Evolutionary conservation across 2,329 filamentous ascomycete genomes (phyloP).

Genomic region (Capronia americana): DNA sequence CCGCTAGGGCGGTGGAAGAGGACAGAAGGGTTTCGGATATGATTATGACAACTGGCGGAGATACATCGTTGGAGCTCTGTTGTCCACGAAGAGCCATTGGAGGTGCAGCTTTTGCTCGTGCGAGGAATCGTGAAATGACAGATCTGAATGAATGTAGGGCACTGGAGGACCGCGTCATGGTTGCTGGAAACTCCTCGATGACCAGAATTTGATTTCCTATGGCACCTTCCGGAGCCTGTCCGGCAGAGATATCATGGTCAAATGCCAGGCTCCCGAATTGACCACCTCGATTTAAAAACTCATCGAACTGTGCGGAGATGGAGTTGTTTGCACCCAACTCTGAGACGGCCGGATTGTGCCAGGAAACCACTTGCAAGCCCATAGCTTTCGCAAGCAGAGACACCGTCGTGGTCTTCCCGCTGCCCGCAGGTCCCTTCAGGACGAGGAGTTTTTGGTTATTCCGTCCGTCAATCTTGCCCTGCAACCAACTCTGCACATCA

Average conservation of each 20-base stretch:
- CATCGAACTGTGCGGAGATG: constrained; percentile 81
- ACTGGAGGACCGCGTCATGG: constrained; percentile 69
- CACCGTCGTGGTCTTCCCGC: constrained; percentile 90
- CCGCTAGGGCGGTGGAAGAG: constrained; percentile 80
- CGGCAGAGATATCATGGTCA: constrained; percentile 21
- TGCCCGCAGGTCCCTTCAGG: constrained; percentile 87
- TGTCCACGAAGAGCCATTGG: constrained; percentile 46
- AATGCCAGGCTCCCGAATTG: constrained; percentile 76
- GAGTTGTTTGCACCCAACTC: constrained; percentile 68
- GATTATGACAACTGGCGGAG: constrained; percentile 82
- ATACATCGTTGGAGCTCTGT: constrained; percentile 48
- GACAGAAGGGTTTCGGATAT: constrained; percentile 90
- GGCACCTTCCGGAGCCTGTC: constrained; percentile 18
- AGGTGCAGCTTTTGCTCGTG: constrained; percentile 67
- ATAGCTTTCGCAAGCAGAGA: constrained; percentile 78
- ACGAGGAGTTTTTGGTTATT: constrained; percentile 74
- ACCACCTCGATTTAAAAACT: constrained; percentile 83
- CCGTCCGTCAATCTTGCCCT: constrained; percentile 70
- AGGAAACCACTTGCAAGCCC: constrained; percentile 79
- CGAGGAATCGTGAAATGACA: constrained; percentile 76
- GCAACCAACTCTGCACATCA: constrained; percentile 84
- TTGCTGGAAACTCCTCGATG: constrained; percentile 82
- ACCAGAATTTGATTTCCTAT: constrained; percentile 66
- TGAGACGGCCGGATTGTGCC: constrained; percentile 79
- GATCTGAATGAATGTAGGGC: constrained; percentile 74